These are phyloP conservation scores for Dothideomycetes sp. DNA, from an alignment of 2,329 filamentous ascomycete species.

Conservation along the genomic window DNA sequence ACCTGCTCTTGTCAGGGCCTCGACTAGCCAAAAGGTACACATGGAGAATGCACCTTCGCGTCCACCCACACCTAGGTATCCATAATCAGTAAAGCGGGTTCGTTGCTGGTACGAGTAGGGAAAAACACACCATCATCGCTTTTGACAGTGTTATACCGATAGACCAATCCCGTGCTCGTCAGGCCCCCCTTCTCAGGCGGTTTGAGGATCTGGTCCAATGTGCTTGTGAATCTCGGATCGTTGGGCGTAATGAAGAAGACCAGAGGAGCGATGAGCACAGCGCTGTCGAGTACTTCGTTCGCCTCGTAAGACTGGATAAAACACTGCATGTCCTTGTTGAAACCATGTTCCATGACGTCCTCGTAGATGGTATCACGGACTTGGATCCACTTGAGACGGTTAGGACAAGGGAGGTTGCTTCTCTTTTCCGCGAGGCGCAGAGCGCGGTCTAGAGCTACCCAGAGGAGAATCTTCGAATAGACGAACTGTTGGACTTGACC, in stretches of 20 bases:
- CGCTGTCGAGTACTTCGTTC: slow-evolving; percentile 58
- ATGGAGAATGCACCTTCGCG: slow-evolving; percentile 68
- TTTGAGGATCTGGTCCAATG: slow-evolving; percentile 59
- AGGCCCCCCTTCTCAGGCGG: slow-evolving; percentile 65
- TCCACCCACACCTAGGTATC: slow-evolving; percentile 52
- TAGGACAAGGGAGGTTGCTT: slow-evolving; percentile 56
- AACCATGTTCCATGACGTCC: slow-evolving; percentile 68
- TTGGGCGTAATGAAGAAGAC: slow-evolving; percentile 73
- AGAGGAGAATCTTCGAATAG: slow-evolving; percentile 74
- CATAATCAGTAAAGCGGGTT: background rate
- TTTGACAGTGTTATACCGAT: slow-evolving; percentile 59
- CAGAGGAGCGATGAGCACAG: slow-evolving; percentile 63
- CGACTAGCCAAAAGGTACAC: slow-evolving; percentile 76
- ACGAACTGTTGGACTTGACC: slow-evolving; percentile 66
- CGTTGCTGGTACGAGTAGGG: background rate
- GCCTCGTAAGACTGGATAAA: slow-evolving; percentile 71
- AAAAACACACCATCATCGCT: slow-evolving; percentile 54
- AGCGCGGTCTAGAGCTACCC: slow-evolving; percentile 59
- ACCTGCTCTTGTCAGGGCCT: slow-evolving; percentile 54
- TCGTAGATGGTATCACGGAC: slow-evolving; percentile 61
- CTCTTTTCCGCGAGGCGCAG: slow-evolving; percentile 39
- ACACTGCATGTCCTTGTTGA: slow-evolving; percentile 56
- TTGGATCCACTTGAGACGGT: slow-evolving; percentile 44
- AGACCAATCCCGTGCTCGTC: slow-evolving; percentile 59
- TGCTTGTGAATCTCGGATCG: slow-evolving; percentile 63